Percentiles rank a stretch among this genome's conserved stretches.
Conservation (phyloP, 208 protist species). For the Sergeia podlipaevii region DNA sequence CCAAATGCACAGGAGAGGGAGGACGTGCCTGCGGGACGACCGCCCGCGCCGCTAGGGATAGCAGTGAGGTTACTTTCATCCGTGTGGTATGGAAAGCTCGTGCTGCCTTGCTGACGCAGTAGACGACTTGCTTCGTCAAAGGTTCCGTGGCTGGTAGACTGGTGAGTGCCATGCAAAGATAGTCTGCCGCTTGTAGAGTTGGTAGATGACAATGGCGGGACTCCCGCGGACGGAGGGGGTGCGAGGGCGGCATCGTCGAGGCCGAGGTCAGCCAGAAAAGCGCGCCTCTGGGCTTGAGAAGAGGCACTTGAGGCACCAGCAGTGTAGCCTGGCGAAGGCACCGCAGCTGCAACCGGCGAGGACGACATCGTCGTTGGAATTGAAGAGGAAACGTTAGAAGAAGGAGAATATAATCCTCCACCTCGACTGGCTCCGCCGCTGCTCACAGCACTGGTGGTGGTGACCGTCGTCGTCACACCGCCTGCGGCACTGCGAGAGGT, state of each 20-base stretch:
- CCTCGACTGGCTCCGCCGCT: too few relatives aligned
- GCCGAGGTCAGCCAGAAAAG: slow-evolving; percentile 15
- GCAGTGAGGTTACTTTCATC: background rate
- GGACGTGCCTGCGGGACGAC: background rate
- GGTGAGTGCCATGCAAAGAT: too few relatives aligned
- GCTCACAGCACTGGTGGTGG: too few relatives aligned
- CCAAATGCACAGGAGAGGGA: background rate
- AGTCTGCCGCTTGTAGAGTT: background rate
- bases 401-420: too few relatives aligned
- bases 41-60: background rate
- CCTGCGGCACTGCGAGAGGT: background rate
- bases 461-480: too few relatives aligned
- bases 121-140: too few relatives aligned
- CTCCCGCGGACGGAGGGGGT: background rate
- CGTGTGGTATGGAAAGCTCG: too few relatives aligned
- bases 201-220: background rate
- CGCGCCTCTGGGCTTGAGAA: slow-evolving; percentile 1
- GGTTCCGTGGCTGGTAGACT: too few relatives aligned
- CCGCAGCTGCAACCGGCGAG: background rate
- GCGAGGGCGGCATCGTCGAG: slow-evolving; percentile 11
- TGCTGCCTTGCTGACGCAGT: too few relatives aligned
- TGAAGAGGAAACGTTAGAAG: too few relatives aligned
- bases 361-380: too few relatives aligned
- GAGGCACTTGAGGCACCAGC: background rate
- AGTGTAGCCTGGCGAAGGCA: background rate